Evolutionary conservation across 2,329 filamentous ascomycete species (phyloP).

Genomic region (Fusarium palustre): DNA sequence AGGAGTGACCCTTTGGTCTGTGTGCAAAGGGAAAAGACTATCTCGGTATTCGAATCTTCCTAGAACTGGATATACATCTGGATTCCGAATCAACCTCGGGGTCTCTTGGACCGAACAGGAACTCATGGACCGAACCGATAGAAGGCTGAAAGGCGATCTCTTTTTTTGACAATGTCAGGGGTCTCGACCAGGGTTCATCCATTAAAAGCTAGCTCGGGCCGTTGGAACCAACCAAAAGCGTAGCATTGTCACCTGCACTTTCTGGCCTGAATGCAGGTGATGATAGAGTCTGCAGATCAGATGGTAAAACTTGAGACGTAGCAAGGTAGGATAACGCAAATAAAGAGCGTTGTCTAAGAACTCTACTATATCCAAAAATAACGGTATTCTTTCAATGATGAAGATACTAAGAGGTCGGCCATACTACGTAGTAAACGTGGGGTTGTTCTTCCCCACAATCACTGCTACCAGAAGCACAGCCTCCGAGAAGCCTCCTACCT

Average conservation of each 20-base stretch:
- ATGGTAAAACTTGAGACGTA: background rate
- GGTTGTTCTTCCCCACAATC: constrained; percentile 21
- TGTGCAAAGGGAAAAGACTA: background rate
- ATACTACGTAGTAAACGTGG: constrained; percentile 14
- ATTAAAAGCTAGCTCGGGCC: constrained; percentile 21
- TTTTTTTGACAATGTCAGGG: constrained; percentile 12
- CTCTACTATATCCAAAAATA: background rate
- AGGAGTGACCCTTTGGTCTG: background rate
- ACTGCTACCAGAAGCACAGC: constrained; percentile 6
- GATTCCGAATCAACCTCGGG: constrained; percentile 20
- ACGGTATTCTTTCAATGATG: background rate
- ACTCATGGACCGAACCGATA: constrained; percentile 25
- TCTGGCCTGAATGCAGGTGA: background rate
- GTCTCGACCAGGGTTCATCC: constrained; percentile 16
- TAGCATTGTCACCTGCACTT: constrained; percentile 11
- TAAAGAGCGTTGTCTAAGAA: background rate
- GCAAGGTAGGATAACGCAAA: background rate
- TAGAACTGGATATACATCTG: background rate
- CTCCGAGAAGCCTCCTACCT: constrained; percentile 15
- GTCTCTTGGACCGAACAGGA: constrained; percentile 24
- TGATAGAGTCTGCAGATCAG: background rate
- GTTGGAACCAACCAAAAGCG: constrained; percentile 32
- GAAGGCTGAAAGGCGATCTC: constrained; percentile 5
- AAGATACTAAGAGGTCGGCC: background rate
- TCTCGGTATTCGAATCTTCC: background rate